A percentile compares a stretch with the other conserved stretches of the same genome.
phyloP scores from a whole-genome alignment of 1,139 yeast genomes.

The Saccharomyces pastorianus region DNA sequence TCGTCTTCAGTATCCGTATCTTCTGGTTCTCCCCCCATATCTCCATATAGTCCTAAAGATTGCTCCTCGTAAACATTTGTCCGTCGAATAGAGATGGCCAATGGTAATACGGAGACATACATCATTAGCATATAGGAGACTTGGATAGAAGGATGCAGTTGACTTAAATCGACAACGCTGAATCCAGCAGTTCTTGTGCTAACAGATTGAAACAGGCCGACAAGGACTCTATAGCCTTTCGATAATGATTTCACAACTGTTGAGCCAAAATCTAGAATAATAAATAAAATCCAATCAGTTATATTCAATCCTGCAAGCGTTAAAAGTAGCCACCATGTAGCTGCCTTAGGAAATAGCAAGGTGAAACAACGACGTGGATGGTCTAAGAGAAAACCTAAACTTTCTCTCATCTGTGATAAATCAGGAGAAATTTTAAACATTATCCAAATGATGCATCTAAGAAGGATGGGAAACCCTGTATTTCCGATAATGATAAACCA shows the following conservation, averaged over 20 bases:
- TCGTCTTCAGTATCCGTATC: constrained; percentile 10
- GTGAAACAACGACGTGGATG: constrained; percentile 98
- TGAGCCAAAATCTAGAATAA: constrained; percentile 64
- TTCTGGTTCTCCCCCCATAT: constrained; percentile 30
- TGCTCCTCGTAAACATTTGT: constrained; percentile 97
- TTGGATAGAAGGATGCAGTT: constrained; percentile 82
- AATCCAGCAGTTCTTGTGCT: constrained; percentile 94
- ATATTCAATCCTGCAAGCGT: constrained; percentile 65
- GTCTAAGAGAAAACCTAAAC: constrained; percentile 77
- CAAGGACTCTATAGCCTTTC: constrained; percentile 60
- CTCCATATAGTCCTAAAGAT: constrained; percentile 73
- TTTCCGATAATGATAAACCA: constrained; percentile 82
- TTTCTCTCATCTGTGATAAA: constrained; percentile 58
- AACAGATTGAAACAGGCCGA: constrained; percentile 85
- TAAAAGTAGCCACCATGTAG: constrained; percentile 89
- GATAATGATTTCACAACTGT: constrained; percentile 43
- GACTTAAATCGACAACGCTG: constrained; percentile 56
- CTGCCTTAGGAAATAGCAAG: constrained; percentile 77
- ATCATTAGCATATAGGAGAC: constrained; percentile 93
- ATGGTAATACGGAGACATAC: constrained; percentile 93
- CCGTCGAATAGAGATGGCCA: constrained; percentile 91
- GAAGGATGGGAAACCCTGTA: constrained; percentile 81
- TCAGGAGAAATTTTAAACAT: constrained; percentile 61
- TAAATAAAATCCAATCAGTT: constrained; percentile 70
- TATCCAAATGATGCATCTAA: constrained; percentile 76